phyloP scores from a whole-genome alignment of 352 stramenopile species.

The Globisporangium recalcitrans region DNA sequence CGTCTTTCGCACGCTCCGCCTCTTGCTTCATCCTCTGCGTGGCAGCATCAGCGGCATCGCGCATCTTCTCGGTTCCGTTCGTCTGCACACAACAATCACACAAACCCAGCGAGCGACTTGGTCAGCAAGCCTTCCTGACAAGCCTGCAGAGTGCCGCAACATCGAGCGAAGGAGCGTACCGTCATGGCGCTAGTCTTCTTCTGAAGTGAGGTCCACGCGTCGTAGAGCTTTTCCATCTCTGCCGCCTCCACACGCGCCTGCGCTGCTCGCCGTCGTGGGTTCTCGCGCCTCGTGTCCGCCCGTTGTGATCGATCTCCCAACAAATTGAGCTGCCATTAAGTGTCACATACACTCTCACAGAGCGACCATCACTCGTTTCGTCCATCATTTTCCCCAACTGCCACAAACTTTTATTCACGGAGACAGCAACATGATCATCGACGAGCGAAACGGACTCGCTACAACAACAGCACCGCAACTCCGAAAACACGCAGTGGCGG shows the following conservation, averaged over 20 bases:
- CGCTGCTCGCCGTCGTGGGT: background rate
- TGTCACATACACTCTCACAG: background rate
- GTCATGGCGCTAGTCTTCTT: constrained; percentile 5
- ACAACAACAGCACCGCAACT: no score
- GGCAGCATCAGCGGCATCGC: constrained; percentile 6
- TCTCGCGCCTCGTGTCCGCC: background rate
- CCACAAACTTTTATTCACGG: no score
- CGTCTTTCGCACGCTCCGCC: constrained; percentile 18
- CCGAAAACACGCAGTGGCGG: no score
- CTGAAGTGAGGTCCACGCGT: constrained; percentile 14
- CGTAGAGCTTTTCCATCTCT: constrained; percentile 17
- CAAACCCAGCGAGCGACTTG: background rate
- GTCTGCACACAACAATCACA: constrained; percentile 1
- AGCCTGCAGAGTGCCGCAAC: background rate
- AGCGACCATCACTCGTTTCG: background rate
- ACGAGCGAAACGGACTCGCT: no score
- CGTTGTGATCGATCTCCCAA: constrained; percentile 7
- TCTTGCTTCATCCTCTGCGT: constrained; percentile 17
- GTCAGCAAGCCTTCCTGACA: background rate
- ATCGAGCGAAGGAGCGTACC: background rate
- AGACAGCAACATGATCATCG: no score
- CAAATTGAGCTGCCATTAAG: background rate
- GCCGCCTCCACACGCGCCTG: background rate
- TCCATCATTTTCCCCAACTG: background rate
- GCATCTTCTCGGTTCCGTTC: constrained; percentile 9